Evolutionary conservation across 352 stramenopile genomes (phyloP).

Genomic region (Phytophthora sojae): DNA sequence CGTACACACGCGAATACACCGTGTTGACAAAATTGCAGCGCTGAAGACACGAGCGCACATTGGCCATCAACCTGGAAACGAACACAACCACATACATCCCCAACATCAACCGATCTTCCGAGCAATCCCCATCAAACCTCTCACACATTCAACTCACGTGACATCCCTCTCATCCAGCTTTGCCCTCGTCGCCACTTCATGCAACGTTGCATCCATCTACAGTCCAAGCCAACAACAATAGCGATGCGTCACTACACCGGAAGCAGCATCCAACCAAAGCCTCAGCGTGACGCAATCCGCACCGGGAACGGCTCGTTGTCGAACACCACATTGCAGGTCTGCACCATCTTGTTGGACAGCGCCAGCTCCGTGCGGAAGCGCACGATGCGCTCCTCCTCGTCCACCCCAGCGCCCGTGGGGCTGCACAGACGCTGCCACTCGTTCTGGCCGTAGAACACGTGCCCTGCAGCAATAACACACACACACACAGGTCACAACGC

Average conservation of each 20-base stretch:
- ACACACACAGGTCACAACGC: slow-evolving; percentile 6
- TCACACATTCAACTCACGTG: slow-evolving; percentile 39
- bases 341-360: slow-evolving; percentile 64
- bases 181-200: slow-evolving; percentile 62
- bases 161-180: slow-evolving; percentile 56
- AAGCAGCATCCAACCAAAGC: background rate
- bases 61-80: slow-evolving; percentile 61
- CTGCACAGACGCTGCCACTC: slow-evolving; percentile 80
- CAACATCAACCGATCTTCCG: background rate
- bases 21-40: slow-evolving; percentile 82
- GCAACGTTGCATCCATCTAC: slow-evolving; percentile 64
- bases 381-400: slow-evolving; percentile 70
- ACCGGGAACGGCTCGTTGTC: slow-evolving; percentile 78
- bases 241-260: background rate
- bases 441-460: slow-evolving; percentile 70
- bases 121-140: background rate
- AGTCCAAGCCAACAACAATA: background rate
- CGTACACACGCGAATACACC: slow-evolving; percentile 61
- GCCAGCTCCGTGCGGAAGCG: slow-evolving; percentile 80
- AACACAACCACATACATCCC: background rate
- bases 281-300: slow-evolving; percentile 1
- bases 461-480: slow-evolving; percentile 34
- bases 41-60: slow-evolving; percentile 71
- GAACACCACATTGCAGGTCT: slow-evolving; percentile 84
- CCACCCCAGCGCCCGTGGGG: slow-evolving; percentile 40